Evolutionary conservation across 129 eudicot genomes (phyloP).

Genomic region (Artemisia annua): DNA sequence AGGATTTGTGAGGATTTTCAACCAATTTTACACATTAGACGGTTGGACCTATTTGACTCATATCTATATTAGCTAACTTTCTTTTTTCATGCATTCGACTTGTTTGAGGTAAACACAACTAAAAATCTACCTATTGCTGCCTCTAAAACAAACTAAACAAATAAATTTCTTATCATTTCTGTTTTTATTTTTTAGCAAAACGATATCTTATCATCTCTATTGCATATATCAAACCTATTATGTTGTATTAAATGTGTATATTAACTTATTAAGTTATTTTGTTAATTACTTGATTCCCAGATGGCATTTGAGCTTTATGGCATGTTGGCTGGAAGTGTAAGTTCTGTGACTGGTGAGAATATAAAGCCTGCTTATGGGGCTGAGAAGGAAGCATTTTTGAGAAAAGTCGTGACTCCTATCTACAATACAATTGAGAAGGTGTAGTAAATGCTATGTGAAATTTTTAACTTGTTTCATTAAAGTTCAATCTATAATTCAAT

Average conservation of each 20-base stretch:
- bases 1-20: no score
- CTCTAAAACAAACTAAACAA: conserved; percentile 6
- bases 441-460: not conserved
- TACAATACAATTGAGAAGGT: conserved; percentile 79
- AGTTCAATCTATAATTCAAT: conserved; percentile 2
- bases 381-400: conserved; percentile 84
- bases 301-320: conserved; percentile 96
- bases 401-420: conserved; percentile 81
- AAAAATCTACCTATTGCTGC: not conserved
- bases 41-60: not conserved
- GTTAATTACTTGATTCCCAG: conserved; percentile 32
- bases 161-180: conserved; percentile 1
- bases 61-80: not conserved
- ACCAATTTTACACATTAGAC: not conserved
- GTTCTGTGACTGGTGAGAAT: conserved; percentile 75
- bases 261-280: not conserved
- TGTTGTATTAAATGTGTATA: not conserved
- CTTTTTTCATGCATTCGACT: not conserved
- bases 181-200: not conserved
- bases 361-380: conserved; percentile 94
- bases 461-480: not conserved
- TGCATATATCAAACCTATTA: not conserved
- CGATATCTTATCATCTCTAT: not conserved
- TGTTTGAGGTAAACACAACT: not conserved
- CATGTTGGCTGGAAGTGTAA: conserved; percentile 87